Conservation (phyloP, 768 basidiomycete genomes). For the Amanita thiersii region DNA sequence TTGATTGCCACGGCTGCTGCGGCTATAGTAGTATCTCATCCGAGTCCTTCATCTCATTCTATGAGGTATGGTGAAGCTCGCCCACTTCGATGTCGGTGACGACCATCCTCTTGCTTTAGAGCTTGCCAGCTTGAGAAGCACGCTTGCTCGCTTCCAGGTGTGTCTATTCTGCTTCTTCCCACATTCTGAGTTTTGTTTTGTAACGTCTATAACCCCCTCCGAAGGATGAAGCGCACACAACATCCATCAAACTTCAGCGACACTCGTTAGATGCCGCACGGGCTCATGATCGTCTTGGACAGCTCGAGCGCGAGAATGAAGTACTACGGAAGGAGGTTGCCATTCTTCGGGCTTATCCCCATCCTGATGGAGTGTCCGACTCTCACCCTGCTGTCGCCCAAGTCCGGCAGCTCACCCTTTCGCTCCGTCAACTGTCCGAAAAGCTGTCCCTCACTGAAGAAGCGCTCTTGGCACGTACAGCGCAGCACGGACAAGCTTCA, state of each 20-base stretch:
- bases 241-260: slow-evolving; percentile 60
- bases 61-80: slow-evolving; percentile 6
- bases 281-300: slow-evolving; percentile 35
- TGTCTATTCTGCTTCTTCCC: slow-evolving; percentile 10
- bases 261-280: slow-evolving; percentile 46
- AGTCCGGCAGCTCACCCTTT: slow-evolving; percentile 52
- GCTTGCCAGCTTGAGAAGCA: slow-evolving; percentile 35
- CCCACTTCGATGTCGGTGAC: slow-evolving; percentile 6
- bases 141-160: slow-evolving; percentile 45
- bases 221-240: slow-evolving; percentile 62
- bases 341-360: slow-evolving; percentile 46
- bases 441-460: slow-evolving; percentile 59
- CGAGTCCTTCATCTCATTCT: no score
- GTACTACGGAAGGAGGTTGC: slow-evolving; percentile 47
- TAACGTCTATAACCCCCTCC: slow-evolving; percentile 6
- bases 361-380: slow-evolving; percentile 22
- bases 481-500: slow-evolving; percentile 33
- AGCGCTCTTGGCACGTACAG: slow-evolving; percentile 38
- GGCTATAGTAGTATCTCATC: no score
- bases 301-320: slow-evolving; percentile 54
- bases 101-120: slow-evolving; percentile 37
- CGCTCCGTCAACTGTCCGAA: slow-evolving; percentile 59
- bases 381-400: slow-evolving; percentile 23
- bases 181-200: slow-evolving; percentile 9
- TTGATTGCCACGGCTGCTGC: no score